Evolutionary conservation across 345 rosid species (phyloP), one percentile per base, ranked within the genome.

Genomic region (Eutrema japonicum): DNA sequence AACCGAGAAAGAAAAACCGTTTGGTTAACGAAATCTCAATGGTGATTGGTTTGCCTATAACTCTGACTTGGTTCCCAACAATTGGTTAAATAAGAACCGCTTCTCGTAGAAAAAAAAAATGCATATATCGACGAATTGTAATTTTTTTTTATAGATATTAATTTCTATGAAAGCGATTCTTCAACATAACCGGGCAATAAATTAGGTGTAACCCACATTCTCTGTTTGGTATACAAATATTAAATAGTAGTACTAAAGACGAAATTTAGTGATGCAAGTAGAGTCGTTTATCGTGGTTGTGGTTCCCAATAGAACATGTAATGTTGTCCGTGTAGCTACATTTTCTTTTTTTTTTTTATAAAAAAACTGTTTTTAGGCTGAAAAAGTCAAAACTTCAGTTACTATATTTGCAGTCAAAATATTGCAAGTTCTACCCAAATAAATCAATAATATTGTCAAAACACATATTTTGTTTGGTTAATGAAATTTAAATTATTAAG

Each of bases 381-480:
- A 61, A 71, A 33, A 72, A 16, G 76, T 61, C 45, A 62, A 51
- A 62, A 33, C 52, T 61, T 61, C 26, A 22, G 42, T 71, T 59
- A 71, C 52, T 50, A 4, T 50, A 4, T 60, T 49, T 40, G 35
- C 14, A 27, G 32, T 37, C 7, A 40, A 16, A 60, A 38, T 13
- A 37, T 37, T 58, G 37, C 48, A 58, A 59, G 11, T 16, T 42
- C 45, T 33, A 43, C 12, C 22, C 10, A 33, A 12, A 47, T 12
- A 36, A n/a, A 55, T 45, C 35, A 37, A 43, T 51, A 33, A 52
- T 51, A 52, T 49, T 10, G 8, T 8, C 2, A 40, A 27, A 38
- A 37, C 13, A 14, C n/a, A 35, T 14, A 32, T 32, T 54, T 54
- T 36, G 41, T 5, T 57, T 18, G 10, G 10, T 32, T 14, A 16